A percentile compares a stretch with the other conserved stretches of the same genome.
phyloP scores from a whole-genome alignment of 345 rosid species.

The Orychophragmus violaceus region DNA sequence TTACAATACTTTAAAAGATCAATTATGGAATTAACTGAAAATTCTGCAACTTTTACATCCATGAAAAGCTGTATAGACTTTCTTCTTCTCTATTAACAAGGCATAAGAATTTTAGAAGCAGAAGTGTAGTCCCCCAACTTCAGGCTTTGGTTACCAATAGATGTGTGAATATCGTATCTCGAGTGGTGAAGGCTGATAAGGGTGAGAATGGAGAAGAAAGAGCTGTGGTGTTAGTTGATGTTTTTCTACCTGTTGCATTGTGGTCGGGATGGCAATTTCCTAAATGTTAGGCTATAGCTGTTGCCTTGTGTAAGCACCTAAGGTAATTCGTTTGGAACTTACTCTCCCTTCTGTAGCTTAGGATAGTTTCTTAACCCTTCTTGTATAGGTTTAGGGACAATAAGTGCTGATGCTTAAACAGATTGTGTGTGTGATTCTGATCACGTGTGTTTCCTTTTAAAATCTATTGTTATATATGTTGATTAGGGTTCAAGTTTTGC shows the following conservation, averaged over 20 bases:
- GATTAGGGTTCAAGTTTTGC: background rate
- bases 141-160: slow-evolving; percentile 47
- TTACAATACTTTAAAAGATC: too few species aligned
- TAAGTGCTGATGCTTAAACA: background rate
- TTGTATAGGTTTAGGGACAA: background rate
- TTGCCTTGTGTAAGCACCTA: slow-evolving; percentile 62
- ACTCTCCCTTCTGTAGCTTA: background rate
- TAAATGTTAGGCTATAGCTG: slow-evolving; percentile 47
- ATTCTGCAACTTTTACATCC: too few species aligned
- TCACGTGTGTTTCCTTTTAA: background rate
- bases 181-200: slow-evolving; percentile 39
- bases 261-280: slow-evolving; percentile 95
- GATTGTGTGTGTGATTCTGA: background rate
- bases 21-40: too few species aligned
- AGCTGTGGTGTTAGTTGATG: slow-evolving; percentile 69
- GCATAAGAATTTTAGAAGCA: too few species aligned
- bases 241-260: slow-evolving; percentile 51
- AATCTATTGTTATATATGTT: background rate
- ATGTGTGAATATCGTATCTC: slow-evolving; percentile 51
- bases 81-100: too few species aligned
- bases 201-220: slow-evolving; percentile 38
- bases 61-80: too few species aligned
- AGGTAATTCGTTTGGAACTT: slow-evolving; percentile 44
- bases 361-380: background rate
- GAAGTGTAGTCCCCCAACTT: slow-evolving; percentile 64